Evolutionary conservation across 441 rosid genomes (phyloP), one percentile per base, ranked within the genome.

Genomic region (Hypseocharis bilobata): DNA sequence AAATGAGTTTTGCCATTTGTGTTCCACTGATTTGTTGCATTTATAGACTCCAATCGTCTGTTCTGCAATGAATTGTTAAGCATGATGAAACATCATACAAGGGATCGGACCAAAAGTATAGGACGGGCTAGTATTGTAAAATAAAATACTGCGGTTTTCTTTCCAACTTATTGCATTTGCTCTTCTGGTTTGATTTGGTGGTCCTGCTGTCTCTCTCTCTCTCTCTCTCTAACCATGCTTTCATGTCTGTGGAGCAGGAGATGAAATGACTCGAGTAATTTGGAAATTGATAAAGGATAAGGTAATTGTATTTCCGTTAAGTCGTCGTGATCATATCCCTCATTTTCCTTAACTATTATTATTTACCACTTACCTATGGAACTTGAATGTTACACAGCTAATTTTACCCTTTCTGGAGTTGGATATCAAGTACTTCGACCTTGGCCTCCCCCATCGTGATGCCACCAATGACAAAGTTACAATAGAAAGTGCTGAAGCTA

Each of bases 381-480:
- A 19, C 49, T 13, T 70, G 0, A 10, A 51, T 40, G 40, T 16
- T 56, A 59, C 74, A 64, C 88, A 92, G 98, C 91, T 88, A 40
- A 84, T 88, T 70, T 75, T 77, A 57, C 96, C 96, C 25, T 92
- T 92, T 62, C 56, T 92, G 81, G 96, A 92, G 65, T 74, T 92
- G 93, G 96, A 92, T 72, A 88, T 92, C 72, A 92, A 88, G 79
- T 92, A 92, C 74, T 92, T 74, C n/a, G 98, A 92, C 70, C 98
- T 92, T 55, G 96, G 98, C 40, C 88, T 89, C 71, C 87, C 82
- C 52, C 71, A 92, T 54, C 98, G 96, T 70, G 96, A 92, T 78
- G 93, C 91, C 63, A 92, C 98, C 0, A 83, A 86, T 77, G 98
- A 92, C 72, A 82, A 79, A 78, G 98, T 92, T 47, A 92, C 98